A percentile compares a stretch with the other conserved stretches of the same genome.
Evolutionary conservation across 2,329 filamentous ascomycete species (phyloP).

Genomic region (Hymenoscyphus salicellus): DNA sequence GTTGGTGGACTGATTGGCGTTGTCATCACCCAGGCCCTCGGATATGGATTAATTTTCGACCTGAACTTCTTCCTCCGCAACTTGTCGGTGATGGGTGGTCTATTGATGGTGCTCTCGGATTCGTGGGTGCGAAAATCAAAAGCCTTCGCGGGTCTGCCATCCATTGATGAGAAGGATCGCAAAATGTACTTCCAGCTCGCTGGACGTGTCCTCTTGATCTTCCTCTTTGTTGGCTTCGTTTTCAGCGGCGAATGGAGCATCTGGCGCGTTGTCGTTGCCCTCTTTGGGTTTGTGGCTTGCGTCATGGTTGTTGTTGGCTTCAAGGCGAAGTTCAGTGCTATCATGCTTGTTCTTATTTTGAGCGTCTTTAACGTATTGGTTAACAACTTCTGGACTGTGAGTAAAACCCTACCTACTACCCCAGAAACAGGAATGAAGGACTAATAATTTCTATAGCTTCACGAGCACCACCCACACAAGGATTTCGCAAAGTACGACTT

Average conservation of each 20-base stretch:
- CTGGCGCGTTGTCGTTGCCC: conserved; percentile 79
- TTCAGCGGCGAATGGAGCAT: conserved; percentile 92
- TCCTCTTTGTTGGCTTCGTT: conserved; percentile 95
- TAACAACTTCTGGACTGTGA: conserved; percentile 99
- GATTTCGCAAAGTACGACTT: conserved; percentile 99
- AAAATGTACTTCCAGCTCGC: conserved; percentile 99
- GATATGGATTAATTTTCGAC: conserved; percentile 97
- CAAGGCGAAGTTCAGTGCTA: conserved; percentile 99
- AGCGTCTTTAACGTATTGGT: conserved; percentile 96
- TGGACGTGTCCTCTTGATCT: conserved; percentile 90
- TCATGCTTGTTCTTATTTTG: conserved; percentile 89
- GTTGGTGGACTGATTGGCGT: conserved; percentile 87
- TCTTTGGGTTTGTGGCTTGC: conserved; percentile 84
- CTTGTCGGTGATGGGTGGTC: conserved; percentile 91
- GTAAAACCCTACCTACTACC: conserved; percentile 37
- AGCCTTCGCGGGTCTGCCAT: conserved; percentile 88
- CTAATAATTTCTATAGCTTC: conserved; percentile 59
- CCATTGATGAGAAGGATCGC: conserved; percentile 97
- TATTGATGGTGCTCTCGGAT: conserved; percentile 97
- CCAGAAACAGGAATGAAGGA: conserved; percentile 4
- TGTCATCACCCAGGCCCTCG: conserved; percentile 88
- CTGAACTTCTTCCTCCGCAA: conserved; percentile 99
- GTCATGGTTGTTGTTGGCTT: conserved; percentile 99
- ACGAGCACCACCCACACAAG: conserved; percentile 97
- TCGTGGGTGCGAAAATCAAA: conserved; percentile 98